Evolutionary conservation across 768 basidiomycete species (phyloP).

Genomic region (Panaeolus cyanescens): DNA sequence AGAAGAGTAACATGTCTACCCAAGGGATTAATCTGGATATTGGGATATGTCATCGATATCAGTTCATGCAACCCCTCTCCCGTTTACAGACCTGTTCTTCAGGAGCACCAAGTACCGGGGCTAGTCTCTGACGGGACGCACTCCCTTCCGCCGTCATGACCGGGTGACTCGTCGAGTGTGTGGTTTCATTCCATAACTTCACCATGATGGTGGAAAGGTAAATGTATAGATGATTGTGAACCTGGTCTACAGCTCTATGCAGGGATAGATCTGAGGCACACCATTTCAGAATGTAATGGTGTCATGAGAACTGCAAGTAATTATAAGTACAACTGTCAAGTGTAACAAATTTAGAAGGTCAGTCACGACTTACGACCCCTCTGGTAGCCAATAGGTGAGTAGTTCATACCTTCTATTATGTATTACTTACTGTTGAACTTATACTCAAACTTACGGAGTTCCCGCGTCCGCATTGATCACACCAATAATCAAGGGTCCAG

Average conservation of each 20-base stretch:
- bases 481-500: background rate
- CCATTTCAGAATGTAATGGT: background rate
- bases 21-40: conserved; percentile 28
- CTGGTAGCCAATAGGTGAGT: too few species aligned
- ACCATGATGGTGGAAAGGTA: background rate
- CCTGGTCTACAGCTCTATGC: background rate
- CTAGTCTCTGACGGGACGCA: background rate
- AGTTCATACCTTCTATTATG: too few species aligned
- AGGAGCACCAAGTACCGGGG: conserved; percentile 18
- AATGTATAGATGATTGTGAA: background rate
- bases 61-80: too few species aligned
- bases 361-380: too few species aligned
- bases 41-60: background rate
- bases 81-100: conserved; percentile 26
- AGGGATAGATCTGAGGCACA: background rate
- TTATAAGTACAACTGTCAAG: too few species aligned
- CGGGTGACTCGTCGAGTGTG: background rate
- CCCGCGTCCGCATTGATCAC: too few species aligned
- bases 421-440: too few species aligned
- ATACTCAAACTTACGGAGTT: too few species aligned
- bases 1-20: conserved; percentile 34
- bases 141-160: background rate
- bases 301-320: background rate
- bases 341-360: too few species aligned
- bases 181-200: background rate